Evolutionary conservation across 257 asterid genomes (phyloP).

Genomic region (Lycium ferocissimum): DNA sequence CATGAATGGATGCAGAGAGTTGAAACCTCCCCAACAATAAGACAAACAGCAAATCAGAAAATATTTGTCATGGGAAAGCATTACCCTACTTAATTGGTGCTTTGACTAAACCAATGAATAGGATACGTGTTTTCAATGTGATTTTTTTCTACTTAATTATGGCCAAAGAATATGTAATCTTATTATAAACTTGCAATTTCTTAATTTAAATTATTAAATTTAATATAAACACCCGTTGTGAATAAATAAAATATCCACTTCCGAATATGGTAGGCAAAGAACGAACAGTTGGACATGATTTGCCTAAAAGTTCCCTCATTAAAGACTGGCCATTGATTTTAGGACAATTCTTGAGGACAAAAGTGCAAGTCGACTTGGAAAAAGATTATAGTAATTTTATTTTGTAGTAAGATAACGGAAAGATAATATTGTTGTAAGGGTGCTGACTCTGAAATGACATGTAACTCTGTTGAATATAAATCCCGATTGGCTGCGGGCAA

Average conservation of each 20-base stretch:
- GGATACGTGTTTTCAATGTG: no score
- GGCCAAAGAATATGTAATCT: no score
- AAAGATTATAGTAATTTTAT: neutral
- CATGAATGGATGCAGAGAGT: neutral
- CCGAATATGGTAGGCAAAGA: neutral
- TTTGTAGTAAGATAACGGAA: neutral
- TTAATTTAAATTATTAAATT: no score
- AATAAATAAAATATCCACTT: no score
- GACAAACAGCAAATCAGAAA: neutral
- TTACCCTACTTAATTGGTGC: no score
- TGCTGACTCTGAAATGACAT: neutral
- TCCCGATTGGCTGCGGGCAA: conserved; percentile 5
- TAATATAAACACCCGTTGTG: no score
- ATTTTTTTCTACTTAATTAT: no score
- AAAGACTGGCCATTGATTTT: neutral
- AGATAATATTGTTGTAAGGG: neutral
- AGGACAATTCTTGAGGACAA: neutral
- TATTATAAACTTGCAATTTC: no score
- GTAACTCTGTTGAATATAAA: neutral
- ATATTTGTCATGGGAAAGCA: neutral
- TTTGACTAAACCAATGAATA: no score
- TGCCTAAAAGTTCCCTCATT: neutral
- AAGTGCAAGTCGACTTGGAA: neutral
- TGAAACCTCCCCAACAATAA: neutral
- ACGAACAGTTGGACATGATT: neutral